Evolutionary conservation across 495 filamentous ascomycete genomes (phyloP).

Genomic region (Aspergillus haitiensis): DNA sequence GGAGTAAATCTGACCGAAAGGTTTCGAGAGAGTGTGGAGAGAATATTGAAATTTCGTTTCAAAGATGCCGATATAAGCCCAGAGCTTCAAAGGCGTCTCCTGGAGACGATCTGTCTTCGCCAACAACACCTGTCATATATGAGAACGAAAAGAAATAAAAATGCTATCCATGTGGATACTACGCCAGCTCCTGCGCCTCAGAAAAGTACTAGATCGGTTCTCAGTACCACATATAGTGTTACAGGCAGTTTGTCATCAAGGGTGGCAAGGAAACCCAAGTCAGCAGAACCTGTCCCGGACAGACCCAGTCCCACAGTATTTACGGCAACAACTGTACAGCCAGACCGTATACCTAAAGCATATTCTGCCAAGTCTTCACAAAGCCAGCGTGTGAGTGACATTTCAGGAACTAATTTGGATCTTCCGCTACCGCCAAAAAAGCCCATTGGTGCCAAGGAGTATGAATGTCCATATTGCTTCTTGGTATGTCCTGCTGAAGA

Average conservation of each 20-base stretch:
- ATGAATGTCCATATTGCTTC: neutral
- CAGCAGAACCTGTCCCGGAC: neutral
- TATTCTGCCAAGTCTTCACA: neutral
- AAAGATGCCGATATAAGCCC: neutral
- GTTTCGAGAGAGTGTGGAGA: conserved; percentile 5
- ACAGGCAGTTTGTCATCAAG: neutral
- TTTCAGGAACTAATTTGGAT: neutral
- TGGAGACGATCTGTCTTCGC: conserved; percentile 13
- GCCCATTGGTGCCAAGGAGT: neutral
- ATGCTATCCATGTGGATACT: neutral
- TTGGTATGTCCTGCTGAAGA: neutral
- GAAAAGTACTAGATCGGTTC: neutral
- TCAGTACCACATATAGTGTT: conserved; percentile 6
- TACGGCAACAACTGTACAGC: conserved; percentile 12
- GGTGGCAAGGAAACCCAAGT: neutral
- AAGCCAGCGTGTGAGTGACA: no score
- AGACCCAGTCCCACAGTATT: neutral
- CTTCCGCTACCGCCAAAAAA: neutral
- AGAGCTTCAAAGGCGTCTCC: neutral
- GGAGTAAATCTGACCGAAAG: conserved; percentile 10
- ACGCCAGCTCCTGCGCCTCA: no score
- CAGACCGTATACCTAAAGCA: neutral
- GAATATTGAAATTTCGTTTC: neutral
- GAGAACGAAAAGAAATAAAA: neutral
- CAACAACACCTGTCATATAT: conserved; percentile 16